Evolutionary conservation across 2,329 filamentous ascomycete species (phyloP).

Genomic region (Aureobasidium sp.): DNA sequence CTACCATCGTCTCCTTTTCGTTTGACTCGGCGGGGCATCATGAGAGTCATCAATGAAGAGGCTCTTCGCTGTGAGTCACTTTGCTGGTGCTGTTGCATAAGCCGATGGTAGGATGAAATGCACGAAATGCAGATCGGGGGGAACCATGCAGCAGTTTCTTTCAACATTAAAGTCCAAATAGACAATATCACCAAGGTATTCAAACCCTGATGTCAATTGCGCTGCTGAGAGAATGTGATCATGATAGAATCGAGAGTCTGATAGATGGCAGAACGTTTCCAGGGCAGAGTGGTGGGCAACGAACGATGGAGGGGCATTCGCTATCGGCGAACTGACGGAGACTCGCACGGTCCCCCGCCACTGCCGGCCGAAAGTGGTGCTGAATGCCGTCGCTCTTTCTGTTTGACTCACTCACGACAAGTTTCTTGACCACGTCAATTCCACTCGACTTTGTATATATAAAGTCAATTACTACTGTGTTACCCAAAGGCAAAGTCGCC

Average conservation of each 20-base stretch:
- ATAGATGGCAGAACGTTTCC: no score
- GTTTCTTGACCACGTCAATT: background rate
- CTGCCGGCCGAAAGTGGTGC: background rate
- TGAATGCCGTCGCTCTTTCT: background rate
- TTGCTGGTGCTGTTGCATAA: background rate
- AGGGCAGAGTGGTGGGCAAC: background rate
- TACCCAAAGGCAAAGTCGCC: background rate
- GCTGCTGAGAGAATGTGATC: no score
- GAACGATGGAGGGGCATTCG: background rate
- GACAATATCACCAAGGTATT: no score
- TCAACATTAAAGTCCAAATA: no score
- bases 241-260: no score
- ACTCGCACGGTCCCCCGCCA: background rate
- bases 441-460: background rate
- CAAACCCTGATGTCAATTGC: no score
- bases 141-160: background rate
- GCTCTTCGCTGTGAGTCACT: background rate
- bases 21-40: no score
- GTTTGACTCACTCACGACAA: slow-evolving; percentile 6
- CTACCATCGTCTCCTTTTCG: no score
- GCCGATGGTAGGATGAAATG: background rate
- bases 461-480: background rate
- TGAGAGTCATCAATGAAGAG: background rate
- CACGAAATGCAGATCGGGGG: background rate
- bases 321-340: background rate